Conservation (phyloP, 2,329 filamentous ascomycete species). For the Fusarium buharicum region DNA sequence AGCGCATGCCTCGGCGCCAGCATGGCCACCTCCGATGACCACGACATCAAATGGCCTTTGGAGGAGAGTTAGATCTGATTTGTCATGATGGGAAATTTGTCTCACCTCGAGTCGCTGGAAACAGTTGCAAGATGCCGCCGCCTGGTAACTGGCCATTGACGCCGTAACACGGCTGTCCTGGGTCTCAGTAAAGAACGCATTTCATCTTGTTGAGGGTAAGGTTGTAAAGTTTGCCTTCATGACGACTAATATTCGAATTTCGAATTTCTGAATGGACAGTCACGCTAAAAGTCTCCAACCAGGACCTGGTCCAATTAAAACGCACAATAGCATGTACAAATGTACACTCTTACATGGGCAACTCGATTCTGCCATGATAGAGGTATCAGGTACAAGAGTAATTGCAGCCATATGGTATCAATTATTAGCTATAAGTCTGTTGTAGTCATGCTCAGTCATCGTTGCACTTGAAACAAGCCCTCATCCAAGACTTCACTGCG, state of each 20-base stretch:
- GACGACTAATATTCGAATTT: slow-evolving; percentile 19
- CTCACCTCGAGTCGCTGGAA: slow-evolving; percentile 46
- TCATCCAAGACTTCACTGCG: background rate
- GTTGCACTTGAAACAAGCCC: slow-evolving; percentile 14
- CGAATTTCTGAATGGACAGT: slow-evolving; percentile 1
- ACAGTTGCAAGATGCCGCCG: slow-evolving; percentile 48
- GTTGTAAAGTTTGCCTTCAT: slow-evolving; percentile 31
- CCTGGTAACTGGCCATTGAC: slow-evolving; percentile 25
- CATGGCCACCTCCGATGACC: slow-evolving; percentile 95
- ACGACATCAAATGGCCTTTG: slow-evolving; percentile 85
- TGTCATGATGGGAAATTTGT: slow-evolving; percentile 9
- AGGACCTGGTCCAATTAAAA: slow-evolving; percentile 12
- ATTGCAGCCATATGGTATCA: background rate
- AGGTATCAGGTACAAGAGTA: background rate
- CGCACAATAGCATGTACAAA: background rate
- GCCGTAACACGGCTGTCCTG: slow-evolving; percentile 34
- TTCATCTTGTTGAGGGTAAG: slow-evolving; percentile 34
- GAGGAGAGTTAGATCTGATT: slow-evolving; percentile 20
- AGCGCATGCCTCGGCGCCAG: slow-evolving; percentile 91
- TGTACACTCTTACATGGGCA: background rate
- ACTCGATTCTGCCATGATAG: background rate
- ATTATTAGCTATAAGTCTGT: background rate
- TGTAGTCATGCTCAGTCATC: slow-evolving; percentile 5
- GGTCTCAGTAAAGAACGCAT: slow-evolving; percentile 47
- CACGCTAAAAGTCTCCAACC: background rate